Evolutionary conservation across 805 yeast genomes (phyloP).

Genomic region (Saccharomycopsis microspora): DNA sequence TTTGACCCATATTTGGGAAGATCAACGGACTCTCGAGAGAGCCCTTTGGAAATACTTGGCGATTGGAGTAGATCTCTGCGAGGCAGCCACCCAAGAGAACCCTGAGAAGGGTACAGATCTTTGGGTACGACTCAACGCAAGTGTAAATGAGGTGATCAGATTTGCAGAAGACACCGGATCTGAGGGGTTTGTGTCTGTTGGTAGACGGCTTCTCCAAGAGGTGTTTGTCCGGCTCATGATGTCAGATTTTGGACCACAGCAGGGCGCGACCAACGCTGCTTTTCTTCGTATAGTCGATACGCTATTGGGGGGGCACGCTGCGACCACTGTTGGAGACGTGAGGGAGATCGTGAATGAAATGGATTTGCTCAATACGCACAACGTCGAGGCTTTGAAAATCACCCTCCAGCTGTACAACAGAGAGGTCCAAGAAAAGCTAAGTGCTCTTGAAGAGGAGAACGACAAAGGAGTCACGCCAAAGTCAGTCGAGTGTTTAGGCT

Average conservation of each 20-base stretch:
- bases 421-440: constrained; percentile 39
- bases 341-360: constrained; percentile 50
- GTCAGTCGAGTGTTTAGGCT: constrained; percentile 54
- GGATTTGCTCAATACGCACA: constrained; percentile 53
- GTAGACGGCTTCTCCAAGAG: constrained; percentile 27
- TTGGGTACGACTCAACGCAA: constrained; percentile 30
- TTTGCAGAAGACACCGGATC: constrained; percentile 18
- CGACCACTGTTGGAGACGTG: constrained; percentile 48
- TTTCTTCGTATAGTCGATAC: constrained; percentile 44
- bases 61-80: constrained; percentile 25
- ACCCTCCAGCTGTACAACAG: constrained; percentile 20
- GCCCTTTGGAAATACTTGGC: constrained; percentile 27
- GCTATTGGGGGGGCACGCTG: constrained; percentile 35
- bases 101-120: constrained; percentile 23
- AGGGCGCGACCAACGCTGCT: constrained; percentile 15
- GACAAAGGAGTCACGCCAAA: constrained; percentile 55
- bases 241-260: constrained; percentile 15
- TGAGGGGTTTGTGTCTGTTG: background rate
- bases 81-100: constrained; percentile 5
- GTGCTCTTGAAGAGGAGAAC: constrained; percentile 29
- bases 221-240: constrained; percentile 30
- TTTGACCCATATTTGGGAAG: too few species aligned
- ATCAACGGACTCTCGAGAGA: constrained; percentile 17
- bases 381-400: constrained; percentile 40
- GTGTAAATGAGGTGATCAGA: constrained; percentile 26